Evolutionary conservation across 148 eudicot species (phyloP).

Genomic region (Euryodendron excelsum): DNA sequence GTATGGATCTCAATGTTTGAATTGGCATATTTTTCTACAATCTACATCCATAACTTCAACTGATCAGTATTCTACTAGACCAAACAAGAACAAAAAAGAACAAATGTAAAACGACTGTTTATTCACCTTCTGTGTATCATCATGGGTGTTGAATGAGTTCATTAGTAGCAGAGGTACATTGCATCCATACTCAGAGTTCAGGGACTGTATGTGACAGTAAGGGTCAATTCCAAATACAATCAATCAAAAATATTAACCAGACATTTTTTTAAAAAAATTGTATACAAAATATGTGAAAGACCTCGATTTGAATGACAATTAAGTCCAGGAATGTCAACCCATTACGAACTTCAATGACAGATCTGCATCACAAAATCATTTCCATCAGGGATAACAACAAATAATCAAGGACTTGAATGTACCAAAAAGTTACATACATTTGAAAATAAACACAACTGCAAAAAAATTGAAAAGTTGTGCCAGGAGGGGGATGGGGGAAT

Average conservation of each 20-base stretch:
- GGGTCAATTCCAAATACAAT: slow-evolving; percentile 7
- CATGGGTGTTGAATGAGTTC: slow-evolving; percentile 99
- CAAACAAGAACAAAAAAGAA: background rate
- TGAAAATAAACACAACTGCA: background rate
- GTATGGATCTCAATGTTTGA: slow-evolving; percentile 86
- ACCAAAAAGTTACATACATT: no score
- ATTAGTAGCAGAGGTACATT: slow-evolving; percentile 87
- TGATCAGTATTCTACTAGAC: slow-evolving; percentile 11
- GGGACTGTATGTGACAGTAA: slow-evolving; percentile 37
- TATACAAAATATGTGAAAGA: slow-evolving; percentile 15
- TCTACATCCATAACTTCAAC: slow-evolving; percentile 39
- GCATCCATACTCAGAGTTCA: slow-evolving; percentile 85
- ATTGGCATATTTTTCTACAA: slow-evolving; percentile 75
- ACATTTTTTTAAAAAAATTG: background rate
- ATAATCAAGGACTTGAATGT: background rate
- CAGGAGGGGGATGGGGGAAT: background rate
- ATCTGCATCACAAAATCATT: slow-evolving; percentile 39
- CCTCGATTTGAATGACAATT: slow-evolving; percentile 94
- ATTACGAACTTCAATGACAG: slow-evolving; percentile 95
- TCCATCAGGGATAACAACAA: background rate
- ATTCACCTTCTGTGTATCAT: slow-evolving; percentile 61
- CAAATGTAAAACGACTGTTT: background rate
- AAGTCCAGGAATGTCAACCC: slow-evolving; percentile 88
- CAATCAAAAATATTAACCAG: background rate
- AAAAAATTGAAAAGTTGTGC: background rate